Conservation (phyloP, 371 early-diverging fungal species). For the Syncephalastrum contaminatum region DNA sequence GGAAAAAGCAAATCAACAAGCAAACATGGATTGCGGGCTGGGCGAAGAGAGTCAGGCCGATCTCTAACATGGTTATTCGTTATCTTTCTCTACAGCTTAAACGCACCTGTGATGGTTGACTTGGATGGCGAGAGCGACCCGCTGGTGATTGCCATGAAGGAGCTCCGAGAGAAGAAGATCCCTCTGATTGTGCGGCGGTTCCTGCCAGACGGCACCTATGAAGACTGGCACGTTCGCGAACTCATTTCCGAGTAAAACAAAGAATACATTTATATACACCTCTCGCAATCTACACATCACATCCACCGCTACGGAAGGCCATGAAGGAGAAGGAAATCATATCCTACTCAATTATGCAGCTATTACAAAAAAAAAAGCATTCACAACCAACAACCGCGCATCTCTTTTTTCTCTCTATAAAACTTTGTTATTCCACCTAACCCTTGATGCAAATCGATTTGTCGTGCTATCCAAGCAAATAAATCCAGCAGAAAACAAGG, state of each 20-base stretch:
- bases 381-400: no score
- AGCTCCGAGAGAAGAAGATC: conserved; percentile 93
- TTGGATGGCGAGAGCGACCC: conserved; percentile 97
- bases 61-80: no score
- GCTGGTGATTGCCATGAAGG: conserved; percentile 97
- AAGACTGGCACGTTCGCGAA: conserved; percentile 98
- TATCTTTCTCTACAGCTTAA: conserved; percentile 67
- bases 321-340: no score
- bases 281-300: no score
- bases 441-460: no score
- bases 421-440: no score
- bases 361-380: no score
- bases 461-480: no score
- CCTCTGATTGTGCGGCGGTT: conserved; percentile 96
- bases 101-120: conserved; percentile 98
- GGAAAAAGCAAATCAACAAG: not conserved
- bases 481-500: no score
- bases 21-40: not conserved
- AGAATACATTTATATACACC: not conserved
- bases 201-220: conserved; percentile 96
- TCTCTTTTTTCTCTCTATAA: no score
- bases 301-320: no score
- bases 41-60: not conserved
- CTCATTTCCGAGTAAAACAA: conserved; percentile 66
- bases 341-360: no score